Percentiles rank a stretch among this genome's conserved stretches.
phyloP scores from a whole-genome alignment of 441 rosid genomes.

The Euphorbia celastroides region DNA sequence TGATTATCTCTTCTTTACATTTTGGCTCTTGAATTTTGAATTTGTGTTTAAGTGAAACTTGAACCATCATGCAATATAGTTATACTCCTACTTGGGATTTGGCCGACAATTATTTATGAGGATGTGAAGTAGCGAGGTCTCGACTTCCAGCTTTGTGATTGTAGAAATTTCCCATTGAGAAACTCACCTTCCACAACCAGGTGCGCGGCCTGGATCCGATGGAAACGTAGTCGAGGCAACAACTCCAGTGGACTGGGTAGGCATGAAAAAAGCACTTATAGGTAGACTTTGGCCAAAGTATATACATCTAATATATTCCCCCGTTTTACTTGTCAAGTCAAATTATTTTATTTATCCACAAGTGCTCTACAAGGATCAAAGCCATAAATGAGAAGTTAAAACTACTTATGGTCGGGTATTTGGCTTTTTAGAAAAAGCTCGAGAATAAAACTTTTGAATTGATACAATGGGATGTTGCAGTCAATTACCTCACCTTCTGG shows the following conservation, averaged over 20 bases:
- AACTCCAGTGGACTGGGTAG: no score
- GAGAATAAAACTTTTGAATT: not conserved
- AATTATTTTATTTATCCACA: not conserved
- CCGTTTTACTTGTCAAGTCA: not conserved
- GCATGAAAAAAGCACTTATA: not conserved
- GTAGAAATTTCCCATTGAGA: no score
- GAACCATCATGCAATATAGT: not conserved
- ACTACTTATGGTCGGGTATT: not conserved
- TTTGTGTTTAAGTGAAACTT: not conserved
- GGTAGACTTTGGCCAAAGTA: not conserved
- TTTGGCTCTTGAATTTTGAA: not conserved
- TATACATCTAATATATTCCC: not conserved
- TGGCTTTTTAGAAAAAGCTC: not conserved
- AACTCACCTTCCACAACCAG: no score
- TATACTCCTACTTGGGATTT: not conserved
- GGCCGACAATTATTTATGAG: not conserved
- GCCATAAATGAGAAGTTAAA: not conserved
- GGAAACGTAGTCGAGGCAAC: no score
- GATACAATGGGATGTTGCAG: not conserved
- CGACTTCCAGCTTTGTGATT: no score
- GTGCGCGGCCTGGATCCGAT: no score
- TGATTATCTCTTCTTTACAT: not conserved
- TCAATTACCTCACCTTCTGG: not conserved
- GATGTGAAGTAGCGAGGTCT: no score
- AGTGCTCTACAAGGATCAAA: not conserved